phyloP scores from a whole-genome alignment of 768 basidiomycete species.

The Punctularia strigosozonata region DNA sequence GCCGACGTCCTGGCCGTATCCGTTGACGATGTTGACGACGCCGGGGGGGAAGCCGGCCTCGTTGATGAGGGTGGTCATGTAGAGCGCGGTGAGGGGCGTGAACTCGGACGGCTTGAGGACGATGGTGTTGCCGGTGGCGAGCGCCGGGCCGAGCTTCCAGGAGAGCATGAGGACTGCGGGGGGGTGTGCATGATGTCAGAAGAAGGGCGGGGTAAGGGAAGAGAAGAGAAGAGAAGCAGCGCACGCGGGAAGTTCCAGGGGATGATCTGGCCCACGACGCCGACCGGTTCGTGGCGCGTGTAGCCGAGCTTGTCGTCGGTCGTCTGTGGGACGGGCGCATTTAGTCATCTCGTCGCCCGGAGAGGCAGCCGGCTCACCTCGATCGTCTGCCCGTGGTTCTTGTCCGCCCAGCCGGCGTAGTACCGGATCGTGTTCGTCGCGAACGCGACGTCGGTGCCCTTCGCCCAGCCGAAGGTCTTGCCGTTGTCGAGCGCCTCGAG shows the following conservation, averaged over 20 bases:
- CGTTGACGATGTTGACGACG: constrained; percentile 48
- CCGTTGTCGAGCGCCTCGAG: constrained; percentile 66
- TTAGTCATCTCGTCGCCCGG: not conserved
- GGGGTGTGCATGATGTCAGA: not conserved
- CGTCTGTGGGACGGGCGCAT: constrained; percentile 13
- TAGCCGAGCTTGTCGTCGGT: constrained; percentile 36
- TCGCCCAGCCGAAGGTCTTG: constrained; percentile 41
- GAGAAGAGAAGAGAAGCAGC: not conserved
- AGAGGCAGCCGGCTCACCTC: constrained; percentile 21
- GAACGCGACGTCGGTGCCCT: constrained; percentile 33
- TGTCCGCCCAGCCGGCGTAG: constrained; percentile 89
- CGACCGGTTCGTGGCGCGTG: constrained; percentile 51
- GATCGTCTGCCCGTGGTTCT: constrained; percentile 64
- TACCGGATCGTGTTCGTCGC: constrained; percentile 50
- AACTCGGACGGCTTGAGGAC: constrained; percentile 60
- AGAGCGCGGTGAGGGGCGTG: constrained; percentile 46
- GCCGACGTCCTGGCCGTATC: constrained; percentile 44
- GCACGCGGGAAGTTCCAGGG: constrained; percentile 50
- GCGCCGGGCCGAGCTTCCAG: constrained; percentile 54
- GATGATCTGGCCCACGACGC: constrained; percentile 46
- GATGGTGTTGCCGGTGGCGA: constrained; percentile 50
- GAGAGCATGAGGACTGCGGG: constrained; percentile 33
- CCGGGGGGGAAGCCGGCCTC: constrained; percentile 56
- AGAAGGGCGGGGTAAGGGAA: too few relatives aligned
- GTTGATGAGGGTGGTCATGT: constrained; percentile 28